Conservation (phyloP, 2,329 filamentous ascomycete genomes). For the Cytospora mali region DNA sequence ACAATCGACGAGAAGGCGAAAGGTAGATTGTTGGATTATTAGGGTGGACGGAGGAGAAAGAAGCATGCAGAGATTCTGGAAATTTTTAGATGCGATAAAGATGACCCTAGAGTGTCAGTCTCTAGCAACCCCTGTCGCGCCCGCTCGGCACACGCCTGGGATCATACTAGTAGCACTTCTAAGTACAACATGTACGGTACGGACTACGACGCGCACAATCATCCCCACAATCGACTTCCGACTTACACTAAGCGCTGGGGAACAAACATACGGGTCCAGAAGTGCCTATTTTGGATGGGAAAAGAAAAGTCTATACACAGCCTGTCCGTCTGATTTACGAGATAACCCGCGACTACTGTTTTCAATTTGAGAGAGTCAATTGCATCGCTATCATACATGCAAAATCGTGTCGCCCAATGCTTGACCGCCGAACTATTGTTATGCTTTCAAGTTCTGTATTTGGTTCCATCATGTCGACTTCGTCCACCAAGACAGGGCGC, state of each 20-base stretch:
- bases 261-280: too few relatives aligned
- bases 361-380: background rate
- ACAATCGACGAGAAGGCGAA: background rate
- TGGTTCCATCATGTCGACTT: conserved; percentile 2
- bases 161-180: background rate
- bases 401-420: background rate
- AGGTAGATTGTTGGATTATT: background rate
- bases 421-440: background rate
- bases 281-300: too few relatives aligned
- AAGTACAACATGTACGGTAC: too few relatives aligned
- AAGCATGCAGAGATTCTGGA: background rate
- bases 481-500: background rate
- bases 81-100: conserved; percentile 19
- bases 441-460: conserved; percentile 1
- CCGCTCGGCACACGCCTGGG: background rate
- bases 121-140: background rate
- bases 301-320: too few relatives aligned
- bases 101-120: too few relatives aligned
- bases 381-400: background rate
- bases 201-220: background rate
- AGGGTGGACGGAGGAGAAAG: background rate
- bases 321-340: background rate
- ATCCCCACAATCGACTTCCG: background rate
- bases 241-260: too few relatives aligned
- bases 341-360: background rate